phyloP scores from a whole-genome alignment of 2,329 filamentous ascomycete species.

The Harringtonia aguacate region DNA sequence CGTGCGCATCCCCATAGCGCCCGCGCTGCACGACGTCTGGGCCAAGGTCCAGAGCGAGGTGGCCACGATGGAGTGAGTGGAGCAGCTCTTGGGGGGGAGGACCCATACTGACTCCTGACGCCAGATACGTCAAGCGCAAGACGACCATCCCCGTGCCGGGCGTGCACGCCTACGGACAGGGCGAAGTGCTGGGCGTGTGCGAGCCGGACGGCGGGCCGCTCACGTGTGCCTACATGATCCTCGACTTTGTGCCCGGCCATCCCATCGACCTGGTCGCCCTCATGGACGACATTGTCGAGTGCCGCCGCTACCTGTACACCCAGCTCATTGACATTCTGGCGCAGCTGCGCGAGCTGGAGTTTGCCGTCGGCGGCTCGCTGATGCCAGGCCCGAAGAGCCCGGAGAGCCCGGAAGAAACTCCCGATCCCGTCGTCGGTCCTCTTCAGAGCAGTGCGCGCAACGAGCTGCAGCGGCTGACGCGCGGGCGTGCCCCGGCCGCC shows the following conservation, averaged over 20 bases:
- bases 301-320: constrained; percentile 11
- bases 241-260: constrained; percentile 12
- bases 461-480: neutral
- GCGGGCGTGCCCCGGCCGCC: neutral
- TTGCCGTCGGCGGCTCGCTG: constrained; percentile 15
- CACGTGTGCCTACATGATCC: constrained; percentile 12
- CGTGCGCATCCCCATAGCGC: constrained; percentile 16
- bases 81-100: no score
- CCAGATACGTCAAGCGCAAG: constrained; percentile 12
- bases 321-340: constrained; percentile 15
- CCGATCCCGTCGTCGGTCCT: constrained; percentile 10
- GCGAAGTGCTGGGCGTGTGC: neutral
- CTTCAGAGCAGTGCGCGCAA: constrained; percentile 4
- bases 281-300: constrained; percentile 3
- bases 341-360: constrained; percentile 15
- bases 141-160: constrained; percentile 15
- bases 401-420: no score
- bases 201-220: constrained; percentile 2
- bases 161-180: constrained; percentile 12
- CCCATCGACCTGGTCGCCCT: constrained; percentile 11
- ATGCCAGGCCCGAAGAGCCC: constrained; percentile 13
- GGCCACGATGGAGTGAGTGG: constrained; percentile 13
- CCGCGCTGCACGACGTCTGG: constrained; percentile 13
- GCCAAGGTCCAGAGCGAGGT: constrained; percentile 18
- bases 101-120: no score